A percentile compares a stretch with the other conserved stretches of the same genome.
Conservation (phyloP, 805 yeast species). For the Myxozyma nipponensis region DNA sequence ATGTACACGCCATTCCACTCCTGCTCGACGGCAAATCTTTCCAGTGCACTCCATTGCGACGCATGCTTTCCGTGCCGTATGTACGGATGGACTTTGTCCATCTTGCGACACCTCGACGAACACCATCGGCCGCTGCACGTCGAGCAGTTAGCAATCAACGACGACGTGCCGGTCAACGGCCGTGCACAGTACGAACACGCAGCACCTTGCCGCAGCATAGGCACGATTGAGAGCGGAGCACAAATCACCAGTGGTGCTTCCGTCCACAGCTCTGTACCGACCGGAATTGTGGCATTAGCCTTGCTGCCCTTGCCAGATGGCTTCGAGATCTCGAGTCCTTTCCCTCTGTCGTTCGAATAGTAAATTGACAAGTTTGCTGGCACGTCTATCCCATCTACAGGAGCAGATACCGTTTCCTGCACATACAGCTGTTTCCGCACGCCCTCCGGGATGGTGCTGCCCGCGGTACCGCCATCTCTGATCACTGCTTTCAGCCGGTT, state of each 20-base stretch:
- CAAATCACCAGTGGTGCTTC: constrained; percentile 59
- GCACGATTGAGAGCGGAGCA: constrained; percentile 64
- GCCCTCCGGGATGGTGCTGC: not conserved
- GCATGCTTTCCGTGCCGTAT: constrained; percentile 53
- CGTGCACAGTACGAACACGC: constrained; percentile 74
- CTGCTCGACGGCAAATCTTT: constrained; percentile 58
- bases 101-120: constrained; percentile 54
- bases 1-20: constrained; percentile 69
- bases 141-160: constrained; percentile 56
- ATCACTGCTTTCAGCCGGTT: constrained; percentile 51
- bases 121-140: constrained; percentile 71
- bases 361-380: constrained; percentile 44
- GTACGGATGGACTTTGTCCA: constrained; percentile 50
- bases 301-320: not conserved
- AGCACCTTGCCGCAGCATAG: constrained; percentile 55
- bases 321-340: constrained; percentile 48
- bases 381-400: constrained; percentile 44
- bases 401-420: constrained; percentile 49
- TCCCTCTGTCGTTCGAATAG: constrained; percentile 54
- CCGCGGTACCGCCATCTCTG: constrained; percentile 29
- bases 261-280: constrained; percentile 56
- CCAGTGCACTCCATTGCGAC: constrained; percentile 52
- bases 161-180: constrained; percentile 40
- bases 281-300: constrained; percentile 44
- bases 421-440: constrained; percentile 39